Evolutionary conservation across 495 filamentous ascomycete species (phyloP).

Genomic region (Cryomyces minteri): DNA sequence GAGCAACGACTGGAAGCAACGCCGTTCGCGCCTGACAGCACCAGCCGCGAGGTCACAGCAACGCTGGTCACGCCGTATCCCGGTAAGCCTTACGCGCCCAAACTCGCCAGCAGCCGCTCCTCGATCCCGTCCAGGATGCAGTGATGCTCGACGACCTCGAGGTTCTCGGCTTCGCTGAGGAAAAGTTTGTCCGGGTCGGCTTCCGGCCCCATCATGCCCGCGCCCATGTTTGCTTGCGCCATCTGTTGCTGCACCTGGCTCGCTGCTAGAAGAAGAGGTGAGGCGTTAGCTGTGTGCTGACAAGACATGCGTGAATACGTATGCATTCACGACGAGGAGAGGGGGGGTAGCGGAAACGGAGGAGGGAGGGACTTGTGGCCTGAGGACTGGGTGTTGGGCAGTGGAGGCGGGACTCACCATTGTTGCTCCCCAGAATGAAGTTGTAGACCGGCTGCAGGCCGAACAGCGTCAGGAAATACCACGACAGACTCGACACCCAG

Average conservation of each 20-base stretch:
- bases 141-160: conserved; percentile 85
- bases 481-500: conserved; percentile 96
- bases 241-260: conserved; percentile 92
- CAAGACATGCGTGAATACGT: too few species aligned
- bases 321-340: too few species aligned
- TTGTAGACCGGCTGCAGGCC: conserved; percentile 96
- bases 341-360: too few species aligned
- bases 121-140: conserved; percentile 79
- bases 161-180: conserved; percentile 75
- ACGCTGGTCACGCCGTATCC: too few species aligned
- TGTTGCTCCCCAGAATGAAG: conserved; percentile 88
- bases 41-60: too few species aligned
- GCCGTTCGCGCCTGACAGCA: too few species aligned
- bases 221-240: conserved; percentile 57
- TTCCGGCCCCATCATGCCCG: conserved; percentile 59
- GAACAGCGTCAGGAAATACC: conserved; percentile 96
- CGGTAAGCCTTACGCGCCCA: neutral
- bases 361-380: too few species aligned
- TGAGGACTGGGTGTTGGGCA: too few species aligned
- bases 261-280: conserved; percentile 40
- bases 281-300: neutral
- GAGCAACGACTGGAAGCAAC: too few species aligned
- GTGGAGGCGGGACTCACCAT: conserved; percentile 38
- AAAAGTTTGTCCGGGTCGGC: conserved; percentile 92
- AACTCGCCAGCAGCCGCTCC: conserved; percentile 44